Evolutionary conservation across 805 yeast species (phyloP).

Genomic region (Clavispora santaluciae): DNA sequence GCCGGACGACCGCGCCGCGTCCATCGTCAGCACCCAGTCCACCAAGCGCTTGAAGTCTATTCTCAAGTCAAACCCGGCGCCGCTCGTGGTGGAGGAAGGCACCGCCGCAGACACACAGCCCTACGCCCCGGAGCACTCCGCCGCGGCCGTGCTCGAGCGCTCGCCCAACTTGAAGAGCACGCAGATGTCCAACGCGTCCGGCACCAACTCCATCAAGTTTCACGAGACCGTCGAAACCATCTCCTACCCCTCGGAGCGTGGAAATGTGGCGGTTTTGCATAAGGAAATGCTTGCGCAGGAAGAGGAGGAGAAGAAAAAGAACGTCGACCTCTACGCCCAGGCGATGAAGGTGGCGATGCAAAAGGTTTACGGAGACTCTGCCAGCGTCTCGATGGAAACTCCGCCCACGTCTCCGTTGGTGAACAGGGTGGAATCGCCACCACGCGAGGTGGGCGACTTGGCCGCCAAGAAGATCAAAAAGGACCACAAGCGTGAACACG

Average conservation of each 20-base stretch:
- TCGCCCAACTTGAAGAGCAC: not conserved
- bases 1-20: slow-evolving; percentile 6
- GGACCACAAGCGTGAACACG: slow-evolving; percentile 8
- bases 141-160: not conserved
- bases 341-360: slow-evolving; percentile 54
- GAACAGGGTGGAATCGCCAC: slow-evolving; percentile 1
- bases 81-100: not conserved
- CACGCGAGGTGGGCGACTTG: not conserved
- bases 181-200: slow-evolving; percentile 15
- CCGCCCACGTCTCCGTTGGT: slow-evolving; percentile 1
- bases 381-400: slow-evolving; percentile 1
- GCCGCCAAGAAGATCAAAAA: slow-evolving; percentile 11
- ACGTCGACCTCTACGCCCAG: slow-evolving; percentile 49
- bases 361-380: slow-evolving; percentile 48
- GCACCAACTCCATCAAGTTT: slow-evolving; percentile 33
- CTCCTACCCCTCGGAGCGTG: slow-evolving; percentile 12
- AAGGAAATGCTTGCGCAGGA: slow-evolving; percentile 9
- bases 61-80: slow-evolving; percentile 20
- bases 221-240: slow-evolving; percentile 36
- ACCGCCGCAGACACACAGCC: too few species aligned
- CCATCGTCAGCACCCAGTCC: slow-evolving; percentile 13
- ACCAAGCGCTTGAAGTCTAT: slow-evolving; percentile 31
- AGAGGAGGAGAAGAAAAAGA: slow-evolving; percentile 21
- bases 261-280: slow-evolving; percentile 4
- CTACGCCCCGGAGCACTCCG: not conserved